phyloP scores from a whole-genome alignment of 2,329 filamentous ascomycete genomes.

The Huntiella abstrusa region DNA sequence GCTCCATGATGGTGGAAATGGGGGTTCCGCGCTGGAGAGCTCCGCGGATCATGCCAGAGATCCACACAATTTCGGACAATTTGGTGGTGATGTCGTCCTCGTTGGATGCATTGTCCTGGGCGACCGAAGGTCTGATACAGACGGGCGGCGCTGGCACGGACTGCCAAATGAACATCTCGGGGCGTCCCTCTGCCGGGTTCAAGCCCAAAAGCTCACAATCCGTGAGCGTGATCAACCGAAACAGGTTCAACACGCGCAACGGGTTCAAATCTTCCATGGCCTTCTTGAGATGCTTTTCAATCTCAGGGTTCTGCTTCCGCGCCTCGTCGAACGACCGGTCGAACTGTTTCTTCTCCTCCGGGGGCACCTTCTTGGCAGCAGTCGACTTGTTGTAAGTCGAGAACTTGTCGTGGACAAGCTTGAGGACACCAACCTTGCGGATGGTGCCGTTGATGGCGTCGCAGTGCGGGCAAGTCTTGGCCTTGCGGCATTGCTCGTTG shows the following conservation, averaged over 20 bases:
- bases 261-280: conserved; percentile 91
- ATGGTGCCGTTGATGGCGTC: conserved; percentile 74
- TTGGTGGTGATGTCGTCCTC: conserved; percentile 96
- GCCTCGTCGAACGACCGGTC: conserved; percentile 71
- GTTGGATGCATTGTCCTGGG: conserved; percentile 79
- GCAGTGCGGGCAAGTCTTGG: conserved; percentile 65
- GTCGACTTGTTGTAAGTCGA: conserved; percentile 75
- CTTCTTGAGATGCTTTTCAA: conserved; percentile 81
- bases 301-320: conserved; percentile 56
- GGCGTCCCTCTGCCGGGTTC: conserved; percentile 67
- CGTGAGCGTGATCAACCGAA: conserved; percentile 64
- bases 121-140: conserved; percentile 82
- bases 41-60: conserved; percentile 70
- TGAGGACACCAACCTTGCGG: conserved; percentile 79
- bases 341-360: conserved; percentile 64
- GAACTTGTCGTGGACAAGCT: conserved; percentile 88
- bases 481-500: conserved; percentile 76
- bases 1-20: conserved; percentile 82
- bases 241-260: conserved; percentile 70
- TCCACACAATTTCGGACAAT: conserved; percentile 87
- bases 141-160: conserved; percentile 87
- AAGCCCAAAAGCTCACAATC: conserved; percentile 88
- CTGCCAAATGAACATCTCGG: conserved; percentile 97
- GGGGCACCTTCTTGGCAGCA: conserved; percentile 65
- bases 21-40: conserved; percentile 69